Evolutionary conservation across 805 yeast species (phyloP), one percentile per base, ranked within the genome.

Genomic region (Monosporozyma unispora): DNA sequence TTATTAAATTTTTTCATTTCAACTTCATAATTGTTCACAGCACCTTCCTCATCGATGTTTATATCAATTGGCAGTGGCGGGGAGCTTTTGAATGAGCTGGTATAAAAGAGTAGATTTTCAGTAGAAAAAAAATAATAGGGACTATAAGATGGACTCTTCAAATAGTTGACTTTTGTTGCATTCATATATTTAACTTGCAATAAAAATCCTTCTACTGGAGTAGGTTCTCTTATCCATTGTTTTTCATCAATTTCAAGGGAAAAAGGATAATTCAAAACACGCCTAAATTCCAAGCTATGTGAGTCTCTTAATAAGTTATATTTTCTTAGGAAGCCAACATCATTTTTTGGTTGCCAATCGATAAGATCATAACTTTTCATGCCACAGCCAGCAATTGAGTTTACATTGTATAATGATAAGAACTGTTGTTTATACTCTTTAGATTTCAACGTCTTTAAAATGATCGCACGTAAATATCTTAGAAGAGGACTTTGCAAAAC

Each of bases 201-300:
- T 19, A 90, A 63, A 61, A 85, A 89, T 0, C 98, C 98, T 67
- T 91, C 98, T 9, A 88, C 64, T 0, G 96, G 82, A 0, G 68
- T 47, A 0, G 96, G 96, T 59, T 84, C 95, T 0, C 54, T 45
- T 18, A 72, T 8, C 9, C 47, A 41, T 8, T 51, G 49, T 2
- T 62, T 65, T 35, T 54, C 57, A 29, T 55, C 28, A 47, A 48
- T 46, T 3, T 16, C 35, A 1, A 71, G 59, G 2, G 41, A 37
- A 46, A 69, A 59, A 3, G 77, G 70, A 50, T 72, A 71, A 48
- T 73, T 74, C 14, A 60, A 55, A 23, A 74, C 59, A 18, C 69
- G 72, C 40, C 95, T 70, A 19, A 84, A 62, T 59, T 89, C 91
- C n/a, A 89, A 60, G 39, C 70, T 72, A 58, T 78, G 79, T 9